Conservation (phyloP, 768 basidiomycete genomes). For the Amanita subjunquillea region DNA sequence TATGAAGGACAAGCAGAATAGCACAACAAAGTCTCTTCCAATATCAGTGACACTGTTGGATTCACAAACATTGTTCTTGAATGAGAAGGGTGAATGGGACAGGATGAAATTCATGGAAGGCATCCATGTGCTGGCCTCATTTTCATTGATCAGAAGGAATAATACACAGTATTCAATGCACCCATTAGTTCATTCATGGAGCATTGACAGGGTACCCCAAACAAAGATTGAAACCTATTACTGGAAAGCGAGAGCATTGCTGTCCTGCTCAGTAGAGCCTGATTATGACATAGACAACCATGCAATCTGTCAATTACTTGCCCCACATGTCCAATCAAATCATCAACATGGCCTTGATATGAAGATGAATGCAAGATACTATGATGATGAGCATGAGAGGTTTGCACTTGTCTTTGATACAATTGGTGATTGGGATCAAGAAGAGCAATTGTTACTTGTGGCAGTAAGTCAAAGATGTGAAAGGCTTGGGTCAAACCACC, state of each 20-base stretch:
- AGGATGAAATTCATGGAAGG: conserved; percentile 6
- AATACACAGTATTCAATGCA: conserved; percentile 6
- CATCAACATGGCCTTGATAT: no score
- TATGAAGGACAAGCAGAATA: no score
- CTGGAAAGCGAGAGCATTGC: neutral
- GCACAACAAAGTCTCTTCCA: no score
- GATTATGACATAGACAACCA: neutral
- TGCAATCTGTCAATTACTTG: no score
- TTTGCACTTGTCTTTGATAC: no score
- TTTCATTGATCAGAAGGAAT: conserved; percentile 9
- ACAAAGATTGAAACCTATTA: neutral
- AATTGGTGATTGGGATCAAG: no score
- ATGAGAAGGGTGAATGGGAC: neutral
- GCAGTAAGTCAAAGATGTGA: no score
- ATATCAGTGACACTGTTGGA: neutral
- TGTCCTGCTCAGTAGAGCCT: conserved; percentile 1
- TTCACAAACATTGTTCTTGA: neutral
- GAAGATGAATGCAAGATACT: no score
- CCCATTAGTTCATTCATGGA: conserved; percentile 9
- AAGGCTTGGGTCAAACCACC: no score
- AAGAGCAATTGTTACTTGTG: no score
- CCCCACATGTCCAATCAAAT: no score
- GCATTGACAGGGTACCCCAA: neutral
- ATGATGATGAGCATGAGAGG: no score
- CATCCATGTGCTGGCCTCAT: neutral